Evolutionary conservation across 768 basidiomycete genomes (phyloP).

Genomic region (Exsudoporus frostii): DNA sequence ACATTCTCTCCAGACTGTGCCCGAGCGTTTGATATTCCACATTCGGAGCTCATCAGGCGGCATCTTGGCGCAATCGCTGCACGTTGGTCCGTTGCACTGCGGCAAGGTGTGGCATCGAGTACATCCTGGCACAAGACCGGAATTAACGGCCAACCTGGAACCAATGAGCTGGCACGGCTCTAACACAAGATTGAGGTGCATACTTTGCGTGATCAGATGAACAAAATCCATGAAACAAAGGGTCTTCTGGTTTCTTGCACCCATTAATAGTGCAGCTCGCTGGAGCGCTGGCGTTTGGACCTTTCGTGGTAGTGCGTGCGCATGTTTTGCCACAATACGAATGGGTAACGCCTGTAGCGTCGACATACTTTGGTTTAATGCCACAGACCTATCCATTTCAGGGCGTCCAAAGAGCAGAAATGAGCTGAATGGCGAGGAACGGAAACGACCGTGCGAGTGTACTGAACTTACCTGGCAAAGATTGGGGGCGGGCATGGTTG

Average conservation of each 20-base stretch:
- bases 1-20: constrained; percentile 53
- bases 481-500: constrained; percentile 20
- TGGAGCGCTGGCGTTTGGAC: constrained; percentile 33
- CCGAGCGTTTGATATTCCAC: constrained; percentile 45
- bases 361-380: constrained; percentile 59
- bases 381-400: constrained; percentile 48
- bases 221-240: constrained; percentile 53
- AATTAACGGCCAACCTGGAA: constrained; percentile 50
- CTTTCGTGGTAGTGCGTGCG: constrained; percentile 40
- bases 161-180: constrained; percentile 5
- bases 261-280: constrained; percentile 46
- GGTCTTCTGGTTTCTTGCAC: constrained; percentile 50
- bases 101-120: constrained; percentile 47
- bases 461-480: constrained; percentile 27
- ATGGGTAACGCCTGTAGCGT: constrained; percentile 52
- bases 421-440: constrained; percentile 8
- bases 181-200: constrained; percentile 15
- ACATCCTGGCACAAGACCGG: constrained; percentile 48
- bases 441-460: constrained; percentile 14
- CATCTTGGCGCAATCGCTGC: constrained; percentile 49
- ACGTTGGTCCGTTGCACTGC: constrained; percentile 43
- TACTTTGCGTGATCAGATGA: constrained; percentile 58
- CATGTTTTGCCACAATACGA: constrained; percentile 62
- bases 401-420: not conserved
- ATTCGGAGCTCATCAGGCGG: constrained; percentile 41